Evolutionary conservation across 495 filamentous ascomycete genomes (phyloP).

Genomic region (Hyaloscypha finlandica): DNA sequence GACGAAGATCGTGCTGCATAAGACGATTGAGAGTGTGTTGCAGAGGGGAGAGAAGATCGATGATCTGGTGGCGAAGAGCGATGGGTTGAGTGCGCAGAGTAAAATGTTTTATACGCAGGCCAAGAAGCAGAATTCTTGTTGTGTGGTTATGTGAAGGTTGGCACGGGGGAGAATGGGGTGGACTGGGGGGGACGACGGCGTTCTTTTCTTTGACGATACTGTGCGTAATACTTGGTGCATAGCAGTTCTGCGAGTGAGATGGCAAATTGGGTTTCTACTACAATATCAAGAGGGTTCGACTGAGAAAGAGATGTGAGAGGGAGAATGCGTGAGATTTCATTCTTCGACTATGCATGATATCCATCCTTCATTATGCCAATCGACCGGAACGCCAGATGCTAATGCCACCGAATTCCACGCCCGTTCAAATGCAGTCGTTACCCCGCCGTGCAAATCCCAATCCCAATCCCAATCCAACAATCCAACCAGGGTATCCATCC

Average conservation of each 20-base stretch:
- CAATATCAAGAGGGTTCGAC: not conserved
- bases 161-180: not conserved
- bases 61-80: slow-evolving; percentile 83
- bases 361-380: slow-evolving; percentile 4
- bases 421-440: slow-evolving; percentile 27
- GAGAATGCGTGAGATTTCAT: not conserved
- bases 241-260: slow-evolving; percentile 11
- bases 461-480: slow-evolving; percentile 13
- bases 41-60: slow-evolving; percentile 92
- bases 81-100: slow-evolving; percentile 81
- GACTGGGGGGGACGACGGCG: not conserved
- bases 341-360: slow-evolving; percentile 5
- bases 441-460: slow-evolving; percentile 2
- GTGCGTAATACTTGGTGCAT: slow-evolving; percentile 13
- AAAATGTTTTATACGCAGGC: slow-evolving; percentile 96
- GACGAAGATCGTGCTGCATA: slow-evolving; percentile 96
- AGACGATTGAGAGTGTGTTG: slow-evolving; percentile 90
- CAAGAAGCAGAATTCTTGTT: slow-evolving; percentile 97
- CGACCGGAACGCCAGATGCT: slow-evolving; percentile 15
- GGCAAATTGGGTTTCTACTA: not conserved
- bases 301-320: not conserved
- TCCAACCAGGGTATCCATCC: slow-evolving; percentile 12
- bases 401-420: slow-evolving; percentile 12
- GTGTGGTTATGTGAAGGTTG: slow-evolving; percentile 67
- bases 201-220: slow-evolving; percentile 2